Base-by-base conservation (phyloP, 129 eudicot genomes). In the Flaveria brownii region DNA sequence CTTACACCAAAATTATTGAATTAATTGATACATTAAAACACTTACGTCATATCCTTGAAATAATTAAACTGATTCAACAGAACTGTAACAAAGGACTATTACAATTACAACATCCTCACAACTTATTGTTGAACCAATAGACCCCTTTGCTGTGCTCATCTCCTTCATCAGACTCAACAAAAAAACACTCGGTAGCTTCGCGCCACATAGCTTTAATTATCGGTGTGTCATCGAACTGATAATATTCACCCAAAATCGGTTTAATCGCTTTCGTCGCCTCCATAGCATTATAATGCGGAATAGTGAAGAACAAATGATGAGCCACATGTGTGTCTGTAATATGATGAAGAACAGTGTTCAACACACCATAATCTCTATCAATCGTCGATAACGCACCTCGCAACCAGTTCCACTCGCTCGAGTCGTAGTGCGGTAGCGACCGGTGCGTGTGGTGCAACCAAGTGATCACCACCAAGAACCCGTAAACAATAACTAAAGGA, bases 191-290 rank as follows among this genome's bases (percentile, higher is more conserved):
- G 23, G 84, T 81, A 43, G 84, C 86, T 81, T 87, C 91, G 59
- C 91, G 81, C 86, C 86, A 87, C 91, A 87, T 81, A 2, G 91
- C 88, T 77, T 84, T 78, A 22, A 81, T 17, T 2, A 84, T 68
- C 14, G 86, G 83, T 0, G 91, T 87, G 62, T 82, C 82, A n/a
- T 87, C 91, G 26, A 81, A 87, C 74, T 84, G 91, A 52, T 87
- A 87, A 52, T 87, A 87, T 20, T 87, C 85, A 9, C 88, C 88
- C 46, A 87, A 61, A 25, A 87, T 66, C 0, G 88, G 91, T 75
- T 84, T 87, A 47, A 84, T 87, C 0, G 88, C 86, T 33, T 81
- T 87, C n/a, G 91, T 87, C 17, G 88, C 91, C 70, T 87, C 91
- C 86, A 81, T 84, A 2, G 91, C 88, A 68, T 87, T 75, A 54